Percentiles rank a stretch among this genome's conserved stretches.
phyloP scores from a whole-genome alignment of 176 grass and related monocot genomes.

The Aegilops tauschii region DNA sequence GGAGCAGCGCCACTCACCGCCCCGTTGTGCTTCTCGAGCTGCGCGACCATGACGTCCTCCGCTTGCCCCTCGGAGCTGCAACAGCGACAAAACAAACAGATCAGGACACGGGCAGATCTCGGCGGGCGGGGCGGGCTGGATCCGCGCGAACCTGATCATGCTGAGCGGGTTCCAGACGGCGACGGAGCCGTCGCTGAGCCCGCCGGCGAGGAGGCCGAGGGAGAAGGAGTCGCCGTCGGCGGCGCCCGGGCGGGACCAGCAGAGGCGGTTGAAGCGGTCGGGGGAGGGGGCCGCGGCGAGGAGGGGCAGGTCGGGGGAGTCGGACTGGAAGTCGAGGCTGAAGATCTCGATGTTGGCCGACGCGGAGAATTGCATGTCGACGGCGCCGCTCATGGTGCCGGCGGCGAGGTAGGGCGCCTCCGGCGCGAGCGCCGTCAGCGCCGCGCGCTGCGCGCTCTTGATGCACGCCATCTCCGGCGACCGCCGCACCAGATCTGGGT shows the following conservation, averaged over 20 bases:
- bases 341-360: conserved; percentile 98
- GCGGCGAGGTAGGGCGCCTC: conserved; percentile 88
- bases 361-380: conserved; percentile 72
- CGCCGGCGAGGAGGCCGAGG: conserved; percentile 84
- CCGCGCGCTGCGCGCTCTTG: conserved; percentile 94
- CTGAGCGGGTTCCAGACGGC: conserved; percentile 82
- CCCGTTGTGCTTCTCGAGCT: conserved; percentile 84
- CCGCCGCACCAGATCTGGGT: conserved; percentile 48
- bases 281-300: conserved; percentile 60
- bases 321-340: conserved; percentile 92
- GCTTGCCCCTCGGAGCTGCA: conserved; percentile 73
- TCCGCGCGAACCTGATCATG: conserved; percentile 74
- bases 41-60: conserved; percentile 70
- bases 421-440: conserved; percentile 78
- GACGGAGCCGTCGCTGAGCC: conserved; percentile 80
- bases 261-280: conserved; percentile 90
- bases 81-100: conserved; percentile 34
- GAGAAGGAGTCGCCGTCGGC: conserved; percentile 61
- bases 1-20: conserved; percentile 48
- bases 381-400: conserved; percentile 93
- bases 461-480: conserved; percentile 83
- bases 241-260: conserved; percentile 62
- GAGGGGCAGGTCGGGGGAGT: conserved; percentile 68
- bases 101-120: conserved; percentile 37
- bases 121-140: background rate